Conservation (phyloP, 2,329 filamentous ascomycete genomes). For the Plenodomus biglobosus region DNA sequence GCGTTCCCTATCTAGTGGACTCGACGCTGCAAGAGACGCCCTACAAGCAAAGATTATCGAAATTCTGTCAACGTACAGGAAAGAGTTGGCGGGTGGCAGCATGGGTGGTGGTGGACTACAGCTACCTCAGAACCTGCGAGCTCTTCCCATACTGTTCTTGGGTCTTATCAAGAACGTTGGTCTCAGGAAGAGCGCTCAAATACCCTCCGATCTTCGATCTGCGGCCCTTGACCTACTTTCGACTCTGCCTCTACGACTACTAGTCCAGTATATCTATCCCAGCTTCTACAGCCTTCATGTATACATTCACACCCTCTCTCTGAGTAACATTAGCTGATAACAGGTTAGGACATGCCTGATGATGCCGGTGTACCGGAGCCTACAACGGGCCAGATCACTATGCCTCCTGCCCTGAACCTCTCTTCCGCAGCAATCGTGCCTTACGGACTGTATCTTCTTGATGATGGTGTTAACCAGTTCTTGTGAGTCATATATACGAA, state of each 20-base stretch:
- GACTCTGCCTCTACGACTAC: slow-evolving; percentile 82
- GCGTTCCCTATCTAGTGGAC: slow-evolving; percentile 76
- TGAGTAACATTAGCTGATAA: slow-evolving; percentile 59
- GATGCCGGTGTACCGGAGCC: slow-evolving; percentile 82
- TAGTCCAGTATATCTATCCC: slow-evolving; percentile 83
- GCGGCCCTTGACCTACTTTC: slow-evolving; percentile 93
- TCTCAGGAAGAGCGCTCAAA: slow-evolving; percentile 44
- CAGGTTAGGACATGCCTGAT: slow-evolving; percentile 98
- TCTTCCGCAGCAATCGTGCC: slow-evolving; percentile 84
- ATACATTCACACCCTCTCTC: slow-evolving; percentile 1
- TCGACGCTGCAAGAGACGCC: slow-evolving; percentile 88
- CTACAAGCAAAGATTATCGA: slow-evolving; percentile 90
- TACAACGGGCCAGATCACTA: slow-evolving; percentile 82
- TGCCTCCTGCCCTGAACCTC: slow-evolving; percentile 82
- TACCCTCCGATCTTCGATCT: slow-evolving; percentile 72
- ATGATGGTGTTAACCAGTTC: slow-evolving; percentile 97
- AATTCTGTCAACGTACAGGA: slow-evolving; percentile 91
- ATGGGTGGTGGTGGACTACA: slow-evolving; percentile 90
- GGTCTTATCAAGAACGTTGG: slow-evolving; percentile 90
- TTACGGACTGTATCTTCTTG: slow-evolving; percentile 92
- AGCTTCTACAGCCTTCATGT: slow-evolving; percentile 39
- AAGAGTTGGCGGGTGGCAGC: slow-evolving; percentile 92
- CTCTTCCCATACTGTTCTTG: slow-evolving; percentile 85
- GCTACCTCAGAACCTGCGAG: slow-evolving; percentile 89
- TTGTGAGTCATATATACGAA: slow-evolving; percentile 57